Conservation (phyloP, 1,284 basidiomycete genomes). For the Fomitopsis pinicola region DNA sequence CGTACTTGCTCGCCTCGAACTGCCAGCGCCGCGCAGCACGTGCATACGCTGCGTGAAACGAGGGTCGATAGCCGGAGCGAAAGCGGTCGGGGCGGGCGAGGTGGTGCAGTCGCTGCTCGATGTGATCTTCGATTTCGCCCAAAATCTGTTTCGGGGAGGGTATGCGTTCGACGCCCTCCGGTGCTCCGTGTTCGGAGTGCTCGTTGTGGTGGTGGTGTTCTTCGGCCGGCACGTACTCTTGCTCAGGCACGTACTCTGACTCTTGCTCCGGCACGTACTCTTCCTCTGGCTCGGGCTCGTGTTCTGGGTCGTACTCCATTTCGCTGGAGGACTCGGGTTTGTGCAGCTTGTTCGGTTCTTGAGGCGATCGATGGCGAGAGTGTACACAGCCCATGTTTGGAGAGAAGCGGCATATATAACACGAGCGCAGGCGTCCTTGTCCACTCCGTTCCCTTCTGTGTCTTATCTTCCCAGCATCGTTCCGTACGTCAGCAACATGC, state of each 20-base stretch:
- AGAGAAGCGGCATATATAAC: not conserved
- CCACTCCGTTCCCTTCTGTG: not conserved
- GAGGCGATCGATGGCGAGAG: not conserved
- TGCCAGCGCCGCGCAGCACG: conserved; percentile 30
- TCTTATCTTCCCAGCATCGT: conserved; percentile 5
- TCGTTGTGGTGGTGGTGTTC: not conserved
- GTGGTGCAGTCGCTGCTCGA: conserved; percentile 15
- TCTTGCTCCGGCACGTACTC: not conserved
- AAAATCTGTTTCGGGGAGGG: not conserved
- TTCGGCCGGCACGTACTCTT: not conserved
- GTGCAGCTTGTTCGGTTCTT: not conserved
- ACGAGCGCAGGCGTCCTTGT: conserved; percentile 1
- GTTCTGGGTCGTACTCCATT: not conserved
- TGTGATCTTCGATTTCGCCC: not conserved
- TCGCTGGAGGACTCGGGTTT: not conserved
- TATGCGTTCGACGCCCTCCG: not conserved
- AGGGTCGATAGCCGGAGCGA: conserved; percentile 21
- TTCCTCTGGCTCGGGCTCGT: not conserved
- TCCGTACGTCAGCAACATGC: not conserved
- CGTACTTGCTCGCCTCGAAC: conserved; percentile 26
- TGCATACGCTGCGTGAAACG: conserved; percentile 29
- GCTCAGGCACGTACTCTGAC: not conserved
- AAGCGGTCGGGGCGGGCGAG: conserved; percentile 23
- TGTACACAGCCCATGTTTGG: conserved; percentile 3
- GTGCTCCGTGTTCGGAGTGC: too few relatives aligned